These are phyloP conservation scores for Penicillium sp. DNA, from an alignment of 2,329 filamentous ascomycete species.

Conservation along the genomic window DNA sequence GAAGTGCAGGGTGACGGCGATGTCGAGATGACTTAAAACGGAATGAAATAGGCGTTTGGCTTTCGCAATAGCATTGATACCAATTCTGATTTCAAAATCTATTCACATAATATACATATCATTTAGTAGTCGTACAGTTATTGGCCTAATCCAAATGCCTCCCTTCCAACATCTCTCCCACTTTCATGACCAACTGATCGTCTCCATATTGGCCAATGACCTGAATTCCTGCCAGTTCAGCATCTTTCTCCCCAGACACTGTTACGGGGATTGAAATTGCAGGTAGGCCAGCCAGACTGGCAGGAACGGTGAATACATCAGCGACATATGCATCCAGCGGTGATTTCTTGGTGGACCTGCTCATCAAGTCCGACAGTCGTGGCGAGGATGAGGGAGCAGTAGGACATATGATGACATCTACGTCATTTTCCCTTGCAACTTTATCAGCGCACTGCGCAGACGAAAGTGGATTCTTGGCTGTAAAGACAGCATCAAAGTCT, in stretches of 20 bases:
- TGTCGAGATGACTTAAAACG: slow-evolving; percentile 30
- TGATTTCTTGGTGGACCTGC: slow-evolving; percentile 24
- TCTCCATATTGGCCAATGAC: slow-evolving; percentile 50
- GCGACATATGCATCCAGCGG: slow-evolving; percentile 80
- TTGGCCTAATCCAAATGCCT: slow-evolving; percentile 9
- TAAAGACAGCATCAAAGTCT: slow-evolving; percentile 83
- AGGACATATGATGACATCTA: slow-evolving; percentile 85
- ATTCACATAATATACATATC: slow-evolving; percentile 9
- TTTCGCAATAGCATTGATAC: slow-evolving; percentile 14
- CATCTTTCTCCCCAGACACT: slow-evolving; percentile 24
- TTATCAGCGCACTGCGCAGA: slow-evolving; percentile 4
- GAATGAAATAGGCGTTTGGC: slow-evolving; percentile 9
- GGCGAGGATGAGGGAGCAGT: slow-evolving; percentile 79
- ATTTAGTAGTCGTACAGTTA: slow-evolving; percentile 13
- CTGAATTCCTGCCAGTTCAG: slow-evolving; percentile 42
- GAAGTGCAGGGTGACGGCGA: slow-evolving; percentile 25
- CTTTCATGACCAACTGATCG: slow-evolving; percentile 42
- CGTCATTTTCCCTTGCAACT: slow-evolving; percentile 31
- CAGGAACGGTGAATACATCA: slow-evolving; percentile 93
- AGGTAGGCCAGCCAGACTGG: slow-evolving; percentile 86
- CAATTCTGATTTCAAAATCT: slow-evolving; percentile 7
- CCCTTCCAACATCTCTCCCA: slow-evolving; percentile 39
- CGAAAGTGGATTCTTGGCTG: slow-evolving; percentile 63
- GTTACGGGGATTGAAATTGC: slow-evolving; percentile 76
- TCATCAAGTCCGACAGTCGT: slow-evolving; percentile 55